A percentile compares a stretch with the other conserved stretches of the same genome.
Conservation (phyloP, 768 basidiomycete species). For the Termitomyces sp. region DNA sequence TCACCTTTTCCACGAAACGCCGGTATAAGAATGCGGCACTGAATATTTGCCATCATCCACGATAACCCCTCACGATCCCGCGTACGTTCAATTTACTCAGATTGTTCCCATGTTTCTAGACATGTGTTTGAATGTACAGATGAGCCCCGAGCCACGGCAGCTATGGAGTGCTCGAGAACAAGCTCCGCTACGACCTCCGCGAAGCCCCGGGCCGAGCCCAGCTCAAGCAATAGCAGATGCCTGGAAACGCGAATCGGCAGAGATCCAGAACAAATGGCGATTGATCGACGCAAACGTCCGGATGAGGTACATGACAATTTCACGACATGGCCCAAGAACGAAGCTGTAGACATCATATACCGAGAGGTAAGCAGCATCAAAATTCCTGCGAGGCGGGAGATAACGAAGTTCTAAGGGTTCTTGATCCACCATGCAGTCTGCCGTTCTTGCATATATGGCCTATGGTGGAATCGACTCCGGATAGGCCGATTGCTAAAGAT, state of each 20-base stretch:
- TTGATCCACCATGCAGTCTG: background rate
- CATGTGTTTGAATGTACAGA: constrained; percentile 32
- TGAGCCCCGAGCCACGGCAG: constrained; percentile 41
- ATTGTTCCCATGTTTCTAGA: constrained; percentile 25
- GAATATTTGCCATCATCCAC: constrained; percentile 29
- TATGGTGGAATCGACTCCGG: background rate
- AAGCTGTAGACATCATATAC: constrained; percentile 43
- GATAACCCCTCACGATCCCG: constrained; percentile 27
- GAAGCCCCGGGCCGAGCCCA: constrained; percentile 38
- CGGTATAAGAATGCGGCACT: constrained; percentile 45
- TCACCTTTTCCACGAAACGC: constrained; percentile 35
- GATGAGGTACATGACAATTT: constrained; percentile 42
- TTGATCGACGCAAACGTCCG: constrained; percentile 45
- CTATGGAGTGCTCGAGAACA: constrained; percentile 30
- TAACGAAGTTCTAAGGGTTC: background rate
- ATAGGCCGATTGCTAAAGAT: constrained; percentile 1
- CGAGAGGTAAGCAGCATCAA: constrained; percentile 10
- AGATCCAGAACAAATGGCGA: constrained; percentile 60
- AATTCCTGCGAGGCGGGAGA: background rate
- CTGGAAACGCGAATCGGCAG: constrained; percentile 60
- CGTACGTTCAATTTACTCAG: constrained; percentile 34
- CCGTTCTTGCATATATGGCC: background rate
- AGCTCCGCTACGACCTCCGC: constrained; percentile 19
- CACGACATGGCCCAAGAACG: constrained; percentile 35
- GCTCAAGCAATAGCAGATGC: constrained; percentile 65